Base-by-base conservation (phyloP, 2,329 filamentous ascomycete genomes). In the Kalmusia sp. region DNA sequence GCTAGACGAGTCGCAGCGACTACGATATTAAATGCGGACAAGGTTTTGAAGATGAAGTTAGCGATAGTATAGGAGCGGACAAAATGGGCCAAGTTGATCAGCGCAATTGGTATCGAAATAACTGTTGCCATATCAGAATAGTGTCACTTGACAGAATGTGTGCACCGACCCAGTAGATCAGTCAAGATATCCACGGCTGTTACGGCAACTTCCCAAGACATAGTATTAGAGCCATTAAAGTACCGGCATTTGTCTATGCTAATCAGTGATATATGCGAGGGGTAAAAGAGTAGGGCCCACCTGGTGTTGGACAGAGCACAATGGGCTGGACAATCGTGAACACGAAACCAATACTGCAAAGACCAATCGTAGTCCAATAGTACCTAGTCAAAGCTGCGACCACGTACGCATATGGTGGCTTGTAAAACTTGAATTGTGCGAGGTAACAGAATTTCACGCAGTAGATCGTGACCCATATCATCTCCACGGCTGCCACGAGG, bases 391-490 rank as follows among this genome's bases (percentile, higher is more conserved):
- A 49, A 41, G 49, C 21, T 14, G 39, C 30, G 9, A 48, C 55
- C 3, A 64, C 49, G 49, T 61, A 64, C 3, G 61, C 57, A 51
- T 62, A 62, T 12, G 57, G 61, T 6, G 61, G 57, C 43, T 60
- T 60, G 35, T 62, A 50, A 35, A 62, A 60, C 30, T 62, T 62
- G 44, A 64, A 64, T 33, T 61, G 57, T 3, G 59, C 49, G 22
- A 62, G 41, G 27, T 61, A 64, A 35, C 57, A 60, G 24, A 58
- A 60, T 33, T 64, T 64, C 25, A 62, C 61, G 30, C 50, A 56
- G 44, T 58, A 64, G 4, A 62, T 61, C 19, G 44, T 28, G 34
- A 57, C 43, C 61, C 61, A 64, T 11, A 59, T 39, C 33, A 62
- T 35, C 28, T 62, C 59, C n/a, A 64, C 49, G n/a, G 52, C 48